These are phyloP conservation scores for Naganishia kalamii DNA, from an alignment of 768 basidiomycete species.

Conservation along the genomic window DNA sequence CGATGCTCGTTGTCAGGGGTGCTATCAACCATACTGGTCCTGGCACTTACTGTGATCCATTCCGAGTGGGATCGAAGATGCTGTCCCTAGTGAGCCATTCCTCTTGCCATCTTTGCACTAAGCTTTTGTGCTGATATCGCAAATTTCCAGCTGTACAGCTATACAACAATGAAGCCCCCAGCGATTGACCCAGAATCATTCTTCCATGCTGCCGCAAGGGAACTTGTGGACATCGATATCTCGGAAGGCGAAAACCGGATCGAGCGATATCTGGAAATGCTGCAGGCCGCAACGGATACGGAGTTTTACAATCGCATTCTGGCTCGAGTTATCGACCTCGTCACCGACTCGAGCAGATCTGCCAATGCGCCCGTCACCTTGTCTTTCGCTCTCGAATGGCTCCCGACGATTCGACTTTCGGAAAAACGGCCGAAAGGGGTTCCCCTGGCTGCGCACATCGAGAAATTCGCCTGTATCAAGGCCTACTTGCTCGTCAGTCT, in stretches of 20 bases:
- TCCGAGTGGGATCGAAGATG: neutral
- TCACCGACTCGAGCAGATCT: neutral
- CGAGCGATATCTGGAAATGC: slow-evolving; percentile 9
- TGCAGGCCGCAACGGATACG: neutral
- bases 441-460: neutral
- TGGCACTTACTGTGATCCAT: neutral
- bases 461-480: slow-evolving; percentile 1
- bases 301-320: neutral
- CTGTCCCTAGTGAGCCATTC: neutral
- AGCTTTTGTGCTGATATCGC: neutral
- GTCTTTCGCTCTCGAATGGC: neutral
- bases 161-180: neutral
- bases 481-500: neutral
- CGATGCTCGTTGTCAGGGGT: neutral
- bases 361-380: neutral
- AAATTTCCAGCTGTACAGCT: neutral
- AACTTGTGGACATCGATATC: neutral
- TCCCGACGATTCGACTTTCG: neutral
- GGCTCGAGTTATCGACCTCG: neutral
- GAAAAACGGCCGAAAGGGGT: neutral
- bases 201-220: neutral
- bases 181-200: slow-evolving; percentile 6
- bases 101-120: no score
- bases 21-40: neutral
- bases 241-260: slow-evolving; percentile 1